Evolutionary conservation across 2,329 filamentous ascomycete species (phyloP), one percentile per base, ranked within the genome.

Genomic region (Penicillium brasilianum): DNA sequence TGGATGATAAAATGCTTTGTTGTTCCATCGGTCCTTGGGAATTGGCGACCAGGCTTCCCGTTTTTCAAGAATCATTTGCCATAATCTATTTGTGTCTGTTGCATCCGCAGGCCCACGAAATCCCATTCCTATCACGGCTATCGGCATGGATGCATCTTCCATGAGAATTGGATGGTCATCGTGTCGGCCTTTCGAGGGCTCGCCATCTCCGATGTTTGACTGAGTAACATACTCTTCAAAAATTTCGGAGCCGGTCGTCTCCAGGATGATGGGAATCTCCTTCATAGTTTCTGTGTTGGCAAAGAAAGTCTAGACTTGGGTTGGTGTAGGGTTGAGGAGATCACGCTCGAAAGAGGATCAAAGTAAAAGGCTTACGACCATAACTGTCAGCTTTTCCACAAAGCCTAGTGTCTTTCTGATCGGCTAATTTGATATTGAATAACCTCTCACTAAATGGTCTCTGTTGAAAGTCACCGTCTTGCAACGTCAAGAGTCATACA

Each of bases 91-190:
- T 4, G 66, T 52, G 46, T 63, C 60, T 20, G 37, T 64, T n/a
- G 70, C 71, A 52, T 68, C 64, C 1, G 53, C 68, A 6, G 71
- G 71, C 9, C 66, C 69, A 20, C 71, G 62, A 34, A 72, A 71
- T 0, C 66, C 68, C 51, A 72, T 68, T 7, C 71, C 71, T 13
- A 73, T 52, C 34, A 73, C 61, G 1, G 71, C 71, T 56, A 72
- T 69, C 7, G 71, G 69, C 55, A 62, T 65, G 4, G 55, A 66
- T 0, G 58, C 39, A 41, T 63, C 59, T 1, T 55, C 20, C 1
- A 20, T 11, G 10, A 62, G 39, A 1, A 50, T 50, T 4, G 50
- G 55, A 16, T 61, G 14, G 16, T 57, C 60, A 32, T 60, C 58
- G 20, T 60, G 18, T 1, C 22, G 25, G 39, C 18, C 39, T n/a